Base-by-base conservation (phyloP, 2,329 filamentous ascomycete species). In the Aotearoamyces nothofagi region DNA sequence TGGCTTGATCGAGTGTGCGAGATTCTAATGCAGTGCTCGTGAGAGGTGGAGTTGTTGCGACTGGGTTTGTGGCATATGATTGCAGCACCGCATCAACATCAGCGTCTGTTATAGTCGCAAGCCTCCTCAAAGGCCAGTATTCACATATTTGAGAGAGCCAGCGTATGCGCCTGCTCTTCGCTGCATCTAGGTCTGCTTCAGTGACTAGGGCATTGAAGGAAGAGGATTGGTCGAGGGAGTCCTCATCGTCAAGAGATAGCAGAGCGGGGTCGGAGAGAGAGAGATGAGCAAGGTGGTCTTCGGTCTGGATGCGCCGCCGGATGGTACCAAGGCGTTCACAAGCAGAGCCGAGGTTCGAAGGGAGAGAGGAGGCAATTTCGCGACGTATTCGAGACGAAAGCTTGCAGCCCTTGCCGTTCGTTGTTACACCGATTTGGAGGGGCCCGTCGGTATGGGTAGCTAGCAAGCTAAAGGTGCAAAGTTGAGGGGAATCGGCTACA, bases 131-230 rank as follows among this genome's bases (percentile, higher is more conserved):
- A 2, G 90, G 86, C 90, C 90, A 98, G 56, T 98, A 98, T 58
- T 98, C 90, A 63, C 90, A 98, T 29, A 98, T 83, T 50, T 98
- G 90, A 12, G 79, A 72, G 2, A 98, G 62, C 90, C 90, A 98
- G 33, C 90, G 70, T 62, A 92, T 86, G 29, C 90, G 69, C 34
- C 87, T 65, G 13, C 69, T 84, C 48, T 83, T 83, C 10, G 73
- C 69, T 3, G 76, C 76, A 34, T 79, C 76, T 1, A 68, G 56
- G 44, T 90, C 82, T 24, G 75, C 71, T 26, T 81, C 75, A 0
- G 65, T 69, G 5, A 96, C 66, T 4, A 98, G 61, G 35, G 68
- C 73, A 52, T 98, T 98, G 53, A 98, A 94, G 0, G 65, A 68
- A 1, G 86, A 71, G 10, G 67, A 70, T 53, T 96, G 90, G 29